Base-by-base conservation (phyloP, 2,329 filamentous ascomycete genomes). In the Drechslerella coelobrocha region DNA sequence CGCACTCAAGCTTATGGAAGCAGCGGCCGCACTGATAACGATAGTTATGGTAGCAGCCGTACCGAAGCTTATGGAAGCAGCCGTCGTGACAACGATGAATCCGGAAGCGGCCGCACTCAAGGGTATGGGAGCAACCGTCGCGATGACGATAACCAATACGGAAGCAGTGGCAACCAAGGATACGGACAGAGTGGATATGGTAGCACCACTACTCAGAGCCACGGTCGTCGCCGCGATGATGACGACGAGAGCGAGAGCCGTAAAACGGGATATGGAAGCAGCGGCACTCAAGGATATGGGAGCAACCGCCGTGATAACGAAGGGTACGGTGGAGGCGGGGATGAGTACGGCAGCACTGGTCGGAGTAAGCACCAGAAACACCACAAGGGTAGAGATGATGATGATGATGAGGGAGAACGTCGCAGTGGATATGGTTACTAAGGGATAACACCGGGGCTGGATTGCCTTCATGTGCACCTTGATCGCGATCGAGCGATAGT, bases 1-100 rank as follows among this genome's bases (percentile, higher is more conserved):
- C 14, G 48, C 14, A 34, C 24, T 34, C 7, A 66, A 74, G 31
- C 75, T 74, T 59, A 75, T 73, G 45, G 71, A 29, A 75, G 77
- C 39, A 75, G 75, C 48, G 21, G 75, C 68, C 45, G 61, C 23
- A 68, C 75, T 53, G 72, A 77, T 52, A 74, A 77, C 19, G 75
- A 75, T 24, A 74, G 75, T 17, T 68, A 61, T 27, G 66, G 73
- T 26, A 75, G 74, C 39, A 73, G 78, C 55, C 75, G 77, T 19
- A 72, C 75, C 45, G 9, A 41, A n/a, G 27, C 39, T 17, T 39
- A 53, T 37, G 57, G 65, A 4, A 50, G 21, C 14, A 19, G 26
- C 14, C 5, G 31, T 34, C 14, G 48, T 2, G 48, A 21, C 31
- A 75, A 77, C 61, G 72, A 78, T 50, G 68, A 75, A 29, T 73